Evolutionary conservation across 83 land plant species (phyloP), one percentile per base, ranked within the genome.

Genomic region (Isoetes engelmannii): DNA sequence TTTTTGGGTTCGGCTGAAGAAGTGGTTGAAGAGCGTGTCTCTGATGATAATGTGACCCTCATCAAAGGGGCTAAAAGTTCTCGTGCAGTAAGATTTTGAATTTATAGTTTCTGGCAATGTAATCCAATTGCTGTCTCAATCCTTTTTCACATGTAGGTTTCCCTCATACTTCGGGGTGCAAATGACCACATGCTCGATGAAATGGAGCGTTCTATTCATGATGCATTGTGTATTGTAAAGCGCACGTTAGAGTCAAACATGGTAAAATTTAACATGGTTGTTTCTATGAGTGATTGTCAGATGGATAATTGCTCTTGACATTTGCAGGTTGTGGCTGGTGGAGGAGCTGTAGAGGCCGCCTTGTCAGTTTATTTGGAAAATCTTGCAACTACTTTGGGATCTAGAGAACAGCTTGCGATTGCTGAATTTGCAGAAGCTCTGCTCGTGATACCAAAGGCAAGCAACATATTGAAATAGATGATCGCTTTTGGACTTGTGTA

Each of bases 341-440:
- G 97, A 48, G 99, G 97, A 69, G 97, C 99, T 8, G 99, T 90
- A 50, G 99, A 94, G 85, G 87, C 99, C 58, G 97, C 99, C 8
- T 77, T 94, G 53, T 94, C 99, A 60, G 97, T 88, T 4, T 90
- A 86, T 70, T 78, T 94, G 77, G 97, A 90, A 68, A 77, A 86
- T 68, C 76, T 94, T 57, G 97, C 99, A 15, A 94, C 99, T 9
- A 88, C 99, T 45, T 68, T 90, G 63, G 99, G 99, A 42, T 90
- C 99, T 17, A 73, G 96, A 43, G 97, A 94, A 72, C 99, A 94
- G 68, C 80, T 94, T 61, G 99, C 96, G 45, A 85, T 90, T 71
- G 96, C 93, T 6, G 99, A 90, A 56, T 94, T 90, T 83, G 99
- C 97, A 58, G 97, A 86, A 77, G 84, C 99, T 28, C 87, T 94